Conservation (phyloP, 345 rosid genomes). For the Citropsis articulata region DNA sequence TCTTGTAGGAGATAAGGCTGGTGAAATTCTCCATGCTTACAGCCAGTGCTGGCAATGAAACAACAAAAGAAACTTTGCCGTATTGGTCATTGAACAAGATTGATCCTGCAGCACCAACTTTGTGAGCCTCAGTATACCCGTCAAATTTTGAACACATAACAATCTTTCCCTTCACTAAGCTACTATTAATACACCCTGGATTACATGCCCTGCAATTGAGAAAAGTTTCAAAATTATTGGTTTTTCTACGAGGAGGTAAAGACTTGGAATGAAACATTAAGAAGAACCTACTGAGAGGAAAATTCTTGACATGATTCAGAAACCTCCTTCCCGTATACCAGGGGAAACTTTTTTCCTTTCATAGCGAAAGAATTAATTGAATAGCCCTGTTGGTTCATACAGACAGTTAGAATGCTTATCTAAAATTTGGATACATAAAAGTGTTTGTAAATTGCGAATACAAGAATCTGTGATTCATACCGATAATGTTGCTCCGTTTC, state of each 20-base stretch:
- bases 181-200: slow-evolving; percentile 23
- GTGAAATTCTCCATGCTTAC: not conserved
- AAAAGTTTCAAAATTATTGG: not conserved
- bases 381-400: slow-evolving; percentile 26
- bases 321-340: not conserved
- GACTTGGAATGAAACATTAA: not conserved
- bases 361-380: slow-evolving; percentile 33
- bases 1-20: slow-evolving; percentile 22
- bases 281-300: not conserved
- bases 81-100: not conserved
- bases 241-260: not conserved
- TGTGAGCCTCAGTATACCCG: not conserved
- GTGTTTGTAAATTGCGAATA: not conserved
- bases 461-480: slow-evolving; percentile 22
- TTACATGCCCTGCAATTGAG: slow-evolving; percentile 27
- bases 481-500: slow-evolving; percentile 27
- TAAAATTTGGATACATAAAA: not conserved
- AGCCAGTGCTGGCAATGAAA: slow-evolving; percentile 26
- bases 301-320: not conserved
- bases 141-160: slow-evolving; percentile 12
- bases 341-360: slow-evolving; percentile 25
- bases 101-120: slow-evolving; percentile 32
- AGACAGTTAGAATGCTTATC: not conserved
- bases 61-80: not conserved
- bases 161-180: slow-evolving; percentile 37